These are phyloP conservation scores for Porodaedalea pini DNA, from an alignment of 1,284 basidiomycete species.

Conservation along the genomic window DNA sequence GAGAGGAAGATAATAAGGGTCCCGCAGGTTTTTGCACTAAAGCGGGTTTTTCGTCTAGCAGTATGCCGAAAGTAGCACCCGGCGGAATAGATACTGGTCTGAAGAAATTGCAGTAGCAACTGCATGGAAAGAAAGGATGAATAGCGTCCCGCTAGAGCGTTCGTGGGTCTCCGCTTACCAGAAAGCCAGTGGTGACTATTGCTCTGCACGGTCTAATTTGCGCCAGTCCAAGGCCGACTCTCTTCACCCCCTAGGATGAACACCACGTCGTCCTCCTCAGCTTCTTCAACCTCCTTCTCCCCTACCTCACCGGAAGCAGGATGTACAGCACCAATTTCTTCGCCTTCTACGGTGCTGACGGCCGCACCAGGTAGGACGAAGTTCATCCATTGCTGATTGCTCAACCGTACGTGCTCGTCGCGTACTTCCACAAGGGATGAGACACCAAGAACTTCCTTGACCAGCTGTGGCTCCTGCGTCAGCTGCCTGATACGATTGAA, in stretches of 20 bases:
- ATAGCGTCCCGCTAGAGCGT: not conserved
- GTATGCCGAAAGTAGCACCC: not conserved
- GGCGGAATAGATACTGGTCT: not conserved
- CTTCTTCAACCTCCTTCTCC: conserved; percentile 38
- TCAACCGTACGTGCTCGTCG: conserved; percentile 65
- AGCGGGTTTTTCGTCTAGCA: not conserved
- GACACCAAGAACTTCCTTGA: conserved; percentile 67
- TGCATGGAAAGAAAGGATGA: not conserved
- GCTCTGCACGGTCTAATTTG: conserved; percentile 7
- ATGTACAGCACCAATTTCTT: conserved; percentile 26
- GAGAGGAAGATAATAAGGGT: not conserved
- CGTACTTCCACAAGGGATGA: conserved; percentile 74
- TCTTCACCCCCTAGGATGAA: conserved; percentile 43
- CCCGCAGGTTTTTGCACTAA: not conserved
- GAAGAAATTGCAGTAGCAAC: too few relatives aligned
- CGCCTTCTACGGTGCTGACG: conserved; percentile 39
- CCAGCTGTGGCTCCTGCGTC: conserved; percentile 62
- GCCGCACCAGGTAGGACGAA: conserved; percentile 73
- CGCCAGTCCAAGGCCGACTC: conserved; percentile 31
- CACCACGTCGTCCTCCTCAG: conserved; percentile 53
- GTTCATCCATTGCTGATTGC: conserved; percentile 51
- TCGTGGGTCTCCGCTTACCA: too few relatives aligned
- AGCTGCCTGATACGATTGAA: conserved; percentile 81
- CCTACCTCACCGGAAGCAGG: conserved; percentile 8
- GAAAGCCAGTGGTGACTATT: not conserved